Evolutionary conservation across 2,329 filamentous ascomycete genomes (phyloP).

Genomic region (Didymella sp.): DNA sequence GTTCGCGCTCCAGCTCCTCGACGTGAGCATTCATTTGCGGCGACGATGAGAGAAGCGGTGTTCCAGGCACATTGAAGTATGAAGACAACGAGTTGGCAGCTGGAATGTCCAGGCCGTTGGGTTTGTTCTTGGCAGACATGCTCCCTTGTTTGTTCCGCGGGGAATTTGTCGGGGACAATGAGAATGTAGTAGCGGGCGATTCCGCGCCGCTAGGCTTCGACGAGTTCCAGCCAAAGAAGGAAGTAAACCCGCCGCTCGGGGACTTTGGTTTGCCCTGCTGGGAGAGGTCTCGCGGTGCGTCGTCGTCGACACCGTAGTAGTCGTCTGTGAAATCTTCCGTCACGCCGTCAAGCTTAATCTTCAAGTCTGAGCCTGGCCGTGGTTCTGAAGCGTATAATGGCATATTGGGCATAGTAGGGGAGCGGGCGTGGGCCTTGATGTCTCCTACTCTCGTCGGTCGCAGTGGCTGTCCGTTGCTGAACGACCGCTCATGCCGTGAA

Average conservation of each 20-base stretch:
- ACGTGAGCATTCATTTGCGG: constrained; percentile 65
- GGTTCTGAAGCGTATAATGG: constrained; percentile 40
- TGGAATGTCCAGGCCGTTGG: constrained; percentile 59
- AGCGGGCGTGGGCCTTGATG: constrained; percentile 39
- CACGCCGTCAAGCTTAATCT: constrained; percentile 47
- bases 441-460: constrained; percentile 38
- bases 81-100: constrained; percentile 57
- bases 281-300: constrained; percentile 26
- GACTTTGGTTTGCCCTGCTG: constrained; percentile 52
- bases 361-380: constrained; percentile 38
- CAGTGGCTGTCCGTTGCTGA: constrained; percentile 44
- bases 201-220: constrained; percentile 60
- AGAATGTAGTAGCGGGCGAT: constrained; percentile 68
- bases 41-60: constrained; percentile 53
- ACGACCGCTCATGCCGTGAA: constrained; percentile 47
- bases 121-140: constrained; percentile 47
- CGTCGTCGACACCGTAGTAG: constrained; percentile 41
- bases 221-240: constrained; percentile 72
- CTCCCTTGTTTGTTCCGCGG: constrained; percentile 51
- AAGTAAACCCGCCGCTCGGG: constrained; percentile 63
- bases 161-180: constrained; percentile 65
- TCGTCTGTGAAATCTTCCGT: constrained; percentile 49
- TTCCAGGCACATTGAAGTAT: constrained; percentile 58
- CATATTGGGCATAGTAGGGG: constrained; percentile 51
- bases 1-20: constrained; percentile 90